Conservation (phyloP, 2,329 filamentous ascomycete genomes). For the Venturia pyrina region DNA sequence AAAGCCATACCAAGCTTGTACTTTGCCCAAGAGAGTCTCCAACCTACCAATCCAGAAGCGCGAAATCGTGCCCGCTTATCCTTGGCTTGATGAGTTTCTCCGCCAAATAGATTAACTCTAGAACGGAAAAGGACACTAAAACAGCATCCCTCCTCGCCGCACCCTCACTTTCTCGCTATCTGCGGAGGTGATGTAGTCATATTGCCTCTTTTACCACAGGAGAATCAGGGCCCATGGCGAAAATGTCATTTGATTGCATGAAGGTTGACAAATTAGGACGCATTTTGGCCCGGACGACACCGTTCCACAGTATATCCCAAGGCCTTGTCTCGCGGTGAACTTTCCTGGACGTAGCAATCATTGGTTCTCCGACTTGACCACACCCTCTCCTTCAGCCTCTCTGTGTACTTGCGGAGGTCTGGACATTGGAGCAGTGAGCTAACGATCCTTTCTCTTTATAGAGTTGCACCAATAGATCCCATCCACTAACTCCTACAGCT, state of each 20-base stretch:
- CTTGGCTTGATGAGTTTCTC: not conserved
- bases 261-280: not conserved
- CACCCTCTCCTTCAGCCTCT: no score
- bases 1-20: not conserved
- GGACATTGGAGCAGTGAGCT: no score
- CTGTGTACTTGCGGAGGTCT: no score
- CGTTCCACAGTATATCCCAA: not conserved
- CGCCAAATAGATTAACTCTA: not conserved
- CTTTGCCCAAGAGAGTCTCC: not conserved
- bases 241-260: not conserved
- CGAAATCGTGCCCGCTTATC: not conserved
- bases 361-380: no score
- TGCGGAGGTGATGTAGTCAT: conserved; percentile 4
- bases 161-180: not conserved
- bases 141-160: not conserved
- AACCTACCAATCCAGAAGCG: not conserved
- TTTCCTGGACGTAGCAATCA: no score
- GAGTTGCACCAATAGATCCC: no score
- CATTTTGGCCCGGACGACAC: not conserved
- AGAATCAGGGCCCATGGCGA: not conserved
- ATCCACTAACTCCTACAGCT: no score
- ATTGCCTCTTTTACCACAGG: not conserved
- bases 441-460: no score
- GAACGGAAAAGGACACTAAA: not conserved
- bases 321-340: no score